A percentile compares a stretch with the other conserved stretches of the same genome.
phyloP scores from a whole-genome alignment of 306 rosid genomes.

The Vicia villosa region DNA sequence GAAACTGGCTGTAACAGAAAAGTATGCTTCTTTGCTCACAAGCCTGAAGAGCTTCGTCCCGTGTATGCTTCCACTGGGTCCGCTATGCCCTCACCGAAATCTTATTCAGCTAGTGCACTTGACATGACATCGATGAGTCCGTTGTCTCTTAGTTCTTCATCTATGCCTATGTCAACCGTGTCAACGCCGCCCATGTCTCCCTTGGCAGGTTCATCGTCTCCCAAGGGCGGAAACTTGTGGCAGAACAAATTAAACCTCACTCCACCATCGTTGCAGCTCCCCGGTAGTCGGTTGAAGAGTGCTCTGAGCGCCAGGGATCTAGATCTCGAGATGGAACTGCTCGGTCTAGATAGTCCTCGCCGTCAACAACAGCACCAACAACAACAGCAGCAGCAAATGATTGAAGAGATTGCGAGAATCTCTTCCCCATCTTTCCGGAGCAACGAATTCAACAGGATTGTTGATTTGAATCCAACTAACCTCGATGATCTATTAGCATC shows the following conservation, averaged over 20 bases:
- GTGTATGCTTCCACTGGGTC: constrained; percentile 96
- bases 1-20: constrained; percentile 88
- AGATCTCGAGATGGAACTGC: constrained; percentile 79
- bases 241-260: constrained; percentile 81
- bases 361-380: constrained; percentile 62
- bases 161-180: constrained; percentile 68
- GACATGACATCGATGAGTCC: constrained; percentile 87
- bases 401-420: constrained; percentile 89
- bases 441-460: constrained; percentile 58
- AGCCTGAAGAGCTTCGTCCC: constrained; percentile 81
- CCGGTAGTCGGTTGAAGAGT: constrained; percentile 83
- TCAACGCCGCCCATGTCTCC: constrained; percentile 98
- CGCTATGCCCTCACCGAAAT: constrained; percentile 95
- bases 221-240: constrained; percentile 86
- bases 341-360: constrained; percentile 58
- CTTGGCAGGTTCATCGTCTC: constrained; percentile 73
- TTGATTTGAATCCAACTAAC: constrained; percentile 81
- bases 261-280: constrained; percentile 91
- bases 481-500: constrained; percentile 83
- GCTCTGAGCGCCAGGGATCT: constrained; percentile 85
- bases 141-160: constrained; percentile 69
- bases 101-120: constrained; percentile 48
- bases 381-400: constrained; percentile 65
- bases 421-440: constrained; percentile 76
- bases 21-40: constrained; percentile 99